Percentiles rank a stretch among this genome's conserved stretches.
Conservation (phyloP, 2,329 filamentous ascomycete genomes). For the Colletotrichum nymphaeae region DNA sequence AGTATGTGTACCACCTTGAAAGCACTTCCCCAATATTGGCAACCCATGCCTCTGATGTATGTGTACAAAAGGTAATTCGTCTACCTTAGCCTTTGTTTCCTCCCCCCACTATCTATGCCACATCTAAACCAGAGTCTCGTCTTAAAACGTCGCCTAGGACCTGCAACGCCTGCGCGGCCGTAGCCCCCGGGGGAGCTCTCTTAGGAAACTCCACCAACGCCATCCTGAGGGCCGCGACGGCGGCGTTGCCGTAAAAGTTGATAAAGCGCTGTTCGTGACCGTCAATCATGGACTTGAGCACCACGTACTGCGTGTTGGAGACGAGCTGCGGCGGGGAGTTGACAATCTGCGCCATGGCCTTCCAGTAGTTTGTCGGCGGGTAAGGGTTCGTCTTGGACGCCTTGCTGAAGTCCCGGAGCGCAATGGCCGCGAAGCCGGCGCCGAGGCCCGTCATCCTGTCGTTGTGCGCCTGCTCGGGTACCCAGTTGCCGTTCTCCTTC, state of each 20-base stretch:
- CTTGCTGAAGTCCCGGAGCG: constrained; percentile 83
- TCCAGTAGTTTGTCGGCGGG: constrained; percentile 87
- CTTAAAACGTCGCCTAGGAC: constrained; percentile 66
- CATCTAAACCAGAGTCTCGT: constrained; percentile 59
- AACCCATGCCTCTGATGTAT: constrained; percentile 5
- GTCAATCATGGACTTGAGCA: constrained; percentile 78
- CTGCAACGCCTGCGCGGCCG: constrained; percentile 62
- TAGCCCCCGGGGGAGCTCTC: constrained; percentile 58
- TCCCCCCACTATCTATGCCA: constrained; percentile 45
- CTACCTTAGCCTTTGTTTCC: not conserved
- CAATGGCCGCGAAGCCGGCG: constrained; percentile 85
- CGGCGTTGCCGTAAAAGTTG: constrained; percentile 82
- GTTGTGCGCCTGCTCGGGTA: constrained; percentile 78
- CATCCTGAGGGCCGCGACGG: constrained; percentile 74
- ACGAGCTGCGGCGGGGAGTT: constrained; percentile 77
- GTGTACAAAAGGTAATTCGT: constrained; percentile 29
- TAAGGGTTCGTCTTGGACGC: constrained; percentile 77
- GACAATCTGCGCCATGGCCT: constrained; percentile 78
- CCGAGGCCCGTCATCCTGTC: constrained; percentile 87
- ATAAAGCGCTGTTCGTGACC: constrained; percentile 82
- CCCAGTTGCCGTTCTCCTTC: constrained; percentile 68
- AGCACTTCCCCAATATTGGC: not conserved
- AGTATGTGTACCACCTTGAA: not conserved
- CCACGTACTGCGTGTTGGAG: constrained; percentile 78
- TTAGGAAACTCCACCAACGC: constrained; percentile 81